These are phyloP conservation scores for Primulina tabacum DNA, from an alignment of 257 asterid species.

Conservation along the genomic window DNA sequence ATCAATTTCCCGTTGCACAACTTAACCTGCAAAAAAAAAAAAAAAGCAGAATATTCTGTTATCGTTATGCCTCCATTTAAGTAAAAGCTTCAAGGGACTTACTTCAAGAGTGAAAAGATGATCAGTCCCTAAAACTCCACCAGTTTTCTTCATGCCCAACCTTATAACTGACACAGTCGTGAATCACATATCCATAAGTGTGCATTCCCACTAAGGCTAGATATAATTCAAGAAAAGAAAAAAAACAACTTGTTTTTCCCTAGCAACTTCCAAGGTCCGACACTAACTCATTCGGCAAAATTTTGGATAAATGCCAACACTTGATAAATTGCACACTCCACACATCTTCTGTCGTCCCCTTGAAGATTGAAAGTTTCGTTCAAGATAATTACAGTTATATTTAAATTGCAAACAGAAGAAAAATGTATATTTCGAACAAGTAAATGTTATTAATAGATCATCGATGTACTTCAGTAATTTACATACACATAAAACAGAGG, in stretches of 20 bases:
- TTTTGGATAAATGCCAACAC: background rate
- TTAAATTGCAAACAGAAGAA: background rate
- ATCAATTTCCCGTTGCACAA: constrained; percentile 83
- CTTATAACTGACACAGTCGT: constrained; percentile 56
- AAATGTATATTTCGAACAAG: background rate
- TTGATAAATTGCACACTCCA: too few species aligned
- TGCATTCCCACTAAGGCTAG: constrained; percentile 5
- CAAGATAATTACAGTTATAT: too few species aligned
- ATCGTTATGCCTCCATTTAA: constrained; percentile 8
- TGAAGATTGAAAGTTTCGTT: too few species aligned
- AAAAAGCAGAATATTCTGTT: constrained; percentile 20
- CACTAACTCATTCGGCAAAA: background rate
- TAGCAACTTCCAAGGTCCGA: background rate
- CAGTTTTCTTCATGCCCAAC: constrained; percentile 47
- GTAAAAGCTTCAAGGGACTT: constrained; percentile 28
- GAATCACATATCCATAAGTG: constrained; percentile 10
- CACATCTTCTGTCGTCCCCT: too few species aligned
- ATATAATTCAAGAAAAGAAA: background rate
- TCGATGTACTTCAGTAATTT: background rate
- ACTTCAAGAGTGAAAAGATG: constrained; percentile 86
- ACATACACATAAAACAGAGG: background rate
- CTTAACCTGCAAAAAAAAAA: constrained; percentile 58
- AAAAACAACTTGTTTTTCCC: background rate
- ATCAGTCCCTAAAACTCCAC: constrained; percentile 45
- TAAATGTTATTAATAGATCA: too few species aligned